phyloP scores from a whole-genome alignment of 345 rosid species.

The Ceriops zippeliana region DNA sequence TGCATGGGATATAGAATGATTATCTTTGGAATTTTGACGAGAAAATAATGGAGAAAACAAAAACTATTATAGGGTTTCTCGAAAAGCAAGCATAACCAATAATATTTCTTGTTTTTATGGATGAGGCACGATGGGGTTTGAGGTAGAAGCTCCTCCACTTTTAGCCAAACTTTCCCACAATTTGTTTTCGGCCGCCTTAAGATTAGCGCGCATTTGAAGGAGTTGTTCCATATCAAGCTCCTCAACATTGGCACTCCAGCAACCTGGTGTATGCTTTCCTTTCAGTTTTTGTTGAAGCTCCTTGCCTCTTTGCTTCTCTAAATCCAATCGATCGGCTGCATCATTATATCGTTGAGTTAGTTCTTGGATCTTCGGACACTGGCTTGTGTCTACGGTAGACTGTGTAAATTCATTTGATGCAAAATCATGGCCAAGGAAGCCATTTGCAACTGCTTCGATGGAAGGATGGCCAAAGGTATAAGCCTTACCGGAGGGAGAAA shows the following conservation, averaged over 20 bases:
- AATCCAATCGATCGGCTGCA: background rate
- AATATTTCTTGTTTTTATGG: too few relatives aligned
- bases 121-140: too few relatives aligned
- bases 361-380: background rate
- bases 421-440: background rate
- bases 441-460: slow-evolving; percentile 8
- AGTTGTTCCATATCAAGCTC: background rate
- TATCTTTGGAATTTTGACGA: too few relatives aligned
- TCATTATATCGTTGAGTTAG: background rate
- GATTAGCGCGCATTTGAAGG: too few relatives aligned
- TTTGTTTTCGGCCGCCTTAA: too few relatives aligned
- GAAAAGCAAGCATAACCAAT: too few relatives aligned
- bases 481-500: slow-evolving; percentile 36
- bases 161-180: too few relatives aligned
- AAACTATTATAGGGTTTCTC: too few relatives aligned
- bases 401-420: background rate
- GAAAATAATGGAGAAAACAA: too few relatives aligned
- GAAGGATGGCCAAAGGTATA: slow-evolving; percentile 41
- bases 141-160: too few relatives aligned
- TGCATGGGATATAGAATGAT: too few relatives aligned
- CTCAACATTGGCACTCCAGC: background rate
- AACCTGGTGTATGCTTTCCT: background rate
- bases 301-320: background rate
- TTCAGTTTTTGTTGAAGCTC: background rate
- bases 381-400: background rate